A percentile compares a stretch with the other conserved stretches of the same genome.
Conservation (phyloP, 2,329 filamentous ascomycete species). For the Beauveria scarabaeidicola region DNA sequence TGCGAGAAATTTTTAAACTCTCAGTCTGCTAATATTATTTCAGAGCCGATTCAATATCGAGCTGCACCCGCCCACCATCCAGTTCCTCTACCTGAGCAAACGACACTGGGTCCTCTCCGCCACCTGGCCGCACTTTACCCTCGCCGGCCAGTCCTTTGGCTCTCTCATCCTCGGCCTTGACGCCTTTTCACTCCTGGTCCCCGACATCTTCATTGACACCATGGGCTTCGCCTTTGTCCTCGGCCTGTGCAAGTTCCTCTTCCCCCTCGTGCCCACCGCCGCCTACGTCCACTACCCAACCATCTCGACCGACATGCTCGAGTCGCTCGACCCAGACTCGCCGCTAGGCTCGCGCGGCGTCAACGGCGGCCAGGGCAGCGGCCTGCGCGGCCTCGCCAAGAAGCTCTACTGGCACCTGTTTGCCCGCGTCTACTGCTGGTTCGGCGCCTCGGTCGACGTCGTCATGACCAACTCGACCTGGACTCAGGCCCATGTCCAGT, state of each 20-base stretch:
- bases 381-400: conserved; percentile 63
- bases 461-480: conserved; percentile 98
- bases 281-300: conserved; percentile 98
- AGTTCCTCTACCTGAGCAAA: conserved; percentile 85
- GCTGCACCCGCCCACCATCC: conserved; percentile 71
- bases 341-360: conserved; percentile 57
- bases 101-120: conserved; percentile 77
- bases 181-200: conserved; percentile 82
- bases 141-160: conserved; percentile 87
- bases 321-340: conserved; percentile 60
- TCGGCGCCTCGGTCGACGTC: conserved; percentile 77
- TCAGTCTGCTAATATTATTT: conserved; percentile 12
- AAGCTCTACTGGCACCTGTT: conserved; percentile 81
- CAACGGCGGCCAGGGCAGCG: conserved; percentile 74
- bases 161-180: conserved; percentile 84
- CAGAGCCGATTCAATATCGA: conserved; percentile 86
- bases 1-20: background rate
- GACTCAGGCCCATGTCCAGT: conserved; percentile 77
- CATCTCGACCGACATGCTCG: conserved; percentile 96
- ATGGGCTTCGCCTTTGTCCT: conserved; percentile 96
- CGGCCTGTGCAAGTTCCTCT: conserved; percentile 73
- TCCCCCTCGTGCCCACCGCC: conserved; percentile 70
- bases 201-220: conserved; percentile 92
- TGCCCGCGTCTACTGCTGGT: conserved; percentile 70
- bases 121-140: conserved; percentile 85